Evolutionary conservation across 2,329 filamentous ascomycete genomes (phyloP), one percentile per base, ranked within the genome.

Genomic region (Penicillium oxalicum): DNA sequence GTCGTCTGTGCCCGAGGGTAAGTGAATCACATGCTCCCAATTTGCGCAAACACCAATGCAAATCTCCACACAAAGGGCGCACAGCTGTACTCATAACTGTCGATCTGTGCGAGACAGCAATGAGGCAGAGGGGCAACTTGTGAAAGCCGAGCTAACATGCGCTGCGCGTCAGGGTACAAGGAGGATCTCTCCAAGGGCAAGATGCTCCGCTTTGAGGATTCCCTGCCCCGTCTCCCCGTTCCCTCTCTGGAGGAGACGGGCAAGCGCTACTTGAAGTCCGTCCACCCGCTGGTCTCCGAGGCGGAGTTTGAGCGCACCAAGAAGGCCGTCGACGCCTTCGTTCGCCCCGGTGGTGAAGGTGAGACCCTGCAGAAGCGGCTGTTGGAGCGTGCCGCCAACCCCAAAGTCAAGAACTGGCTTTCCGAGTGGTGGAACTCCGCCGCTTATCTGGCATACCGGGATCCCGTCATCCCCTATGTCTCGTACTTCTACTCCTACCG

Each of bases 401-500:
- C 91, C 43, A 84, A 87, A 54, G 74, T 80, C 67, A 89, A 87
- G 75, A 98, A 97, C 74, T 98, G 93, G 93, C 78, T 98, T 49
- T 84, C 86, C 60, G 91, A 98, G 61, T 98, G 93, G 93, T 98
- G 93, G 93, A 97, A 98, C 70, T 83, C 95, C 45, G 82, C 84
- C 4, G 93, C 93, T 50, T 98, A 98, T 73, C 82, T 98, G 57
- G 80, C 75, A 57, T 97, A 97, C 76, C 87, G 91, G 58, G 93
- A 97, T 69, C 93, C 93, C 9, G 88, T 98, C 40, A 88, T 97
- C 13, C 93, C 93, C 53, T 98, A 97, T 68, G 93, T 98, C 64
- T 95, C 89, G 72, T 98, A 98, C 80, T 98, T 98, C 76, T 98
- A 98, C 77, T 96, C 91, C 47, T 91, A 97, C 76, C 83, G 89